These are phyloP conservation scores for Trichoderma sp. DNA, from an alignment of 2,329 filamentous ascomycete species.

Conservation along the genomic window DNA sequence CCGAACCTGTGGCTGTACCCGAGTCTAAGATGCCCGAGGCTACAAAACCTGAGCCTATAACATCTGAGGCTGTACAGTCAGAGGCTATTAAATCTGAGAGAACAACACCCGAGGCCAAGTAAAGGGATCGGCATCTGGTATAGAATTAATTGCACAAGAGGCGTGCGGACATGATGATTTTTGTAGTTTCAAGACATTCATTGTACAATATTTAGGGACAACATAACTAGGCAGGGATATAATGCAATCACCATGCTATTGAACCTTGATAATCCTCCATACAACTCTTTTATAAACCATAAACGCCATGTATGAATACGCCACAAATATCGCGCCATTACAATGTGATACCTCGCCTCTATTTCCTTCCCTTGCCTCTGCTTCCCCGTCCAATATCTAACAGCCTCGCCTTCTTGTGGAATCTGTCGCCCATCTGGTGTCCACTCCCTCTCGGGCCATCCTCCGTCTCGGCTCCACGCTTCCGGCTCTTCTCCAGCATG, in stretches of 20 bases:
- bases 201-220: not conserved
- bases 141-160: not conserved
- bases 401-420: constrained; percentile 68
- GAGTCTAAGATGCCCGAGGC: not conserved
- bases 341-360: not conserved
- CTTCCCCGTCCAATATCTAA: constrained; percentile 50
- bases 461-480: constrained; percentile 67
- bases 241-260: not conserved
- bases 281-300: constrained; percentile 4
- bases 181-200: not conserved
- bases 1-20: not conserved
- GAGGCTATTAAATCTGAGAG: too few species aligned
- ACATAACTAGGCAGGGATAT: not conserved
- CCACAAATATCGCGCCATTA: not conserved
- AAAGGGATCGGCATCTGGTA: not conserved
- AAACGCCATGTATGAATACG: not conserved
- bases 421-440: constrained; percentile 69
- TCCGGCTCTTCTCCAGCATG: constrained; percentile 80
- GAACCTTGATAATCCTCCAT: not conserved
- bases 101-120: not conserved
- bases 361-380: constrained; percentile 45
- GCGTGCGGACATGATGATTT: not conserved
- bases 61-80: too few species aligned
- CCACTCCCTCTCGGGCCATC: constrained; percentile 72
- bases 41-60: too few species aligned